Conservation (phyloP, 495 filamentous ascomycete genomes). For the Penicillium tannophilum region DNA sequence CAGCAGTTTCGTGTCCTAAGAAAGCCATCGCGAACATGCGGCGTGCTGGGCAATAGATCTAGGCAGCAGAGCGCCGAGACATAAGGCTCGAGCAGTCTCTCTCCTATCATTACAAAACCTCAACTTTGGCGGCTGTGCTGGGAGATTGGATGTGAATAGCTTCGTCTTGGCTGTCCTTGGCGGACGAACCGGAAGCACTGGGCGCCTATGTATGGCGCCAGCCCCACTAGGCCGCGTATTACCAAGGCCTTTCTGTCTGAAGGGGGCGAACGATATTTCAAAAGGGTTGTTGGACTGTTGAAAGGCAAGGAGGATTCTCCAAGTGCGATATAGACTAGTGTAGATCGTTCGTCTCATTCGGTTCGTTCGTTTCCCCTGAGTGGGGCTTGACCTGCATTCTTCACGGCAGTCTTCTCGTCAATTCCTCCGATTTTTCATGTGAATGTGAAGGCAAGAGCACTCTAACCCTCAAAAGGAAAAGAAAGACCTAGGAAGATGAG, state of each 20-base stretch:
- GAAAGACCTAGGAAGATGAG: too few species aligned
- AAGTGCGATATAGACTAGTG: too few species aligned
- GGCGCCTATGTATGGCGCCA: conserved; percentile 8
- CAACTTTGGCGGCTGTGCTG: conserved; percentile 2
- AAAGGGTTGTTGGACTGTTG: not conserved
- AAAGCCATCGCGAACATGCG: not conserved
- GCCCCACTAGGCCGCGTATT: conserved; percentile 15
- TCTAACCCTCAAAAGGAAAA: too few species aligned
- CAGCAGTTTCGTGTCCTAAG: not conserved
- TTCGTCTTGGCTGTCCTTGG: conserved; percentile 19
- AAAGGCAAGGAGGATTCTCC: not conserved
- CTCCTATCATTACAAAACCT: not conserved
- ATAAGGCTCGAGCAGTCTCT: not conserved
- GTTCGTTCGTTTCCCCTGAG: too few species aligned
- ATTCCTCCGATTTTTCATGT: too few species aligned
- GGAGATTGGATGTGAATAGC: conserved; percentile 9
- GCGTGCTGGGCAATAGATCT: not conserved
- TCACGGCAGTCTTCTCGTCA: too few species aligned
- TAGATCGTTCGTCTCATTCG: too few species aligned
- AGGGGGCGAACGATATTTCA: not conserved
- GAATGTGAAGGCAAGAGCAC: too few species aligned
- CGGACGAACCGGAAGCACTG: conserved; percentile 2
- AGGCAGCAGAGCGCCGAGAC: not conserved
- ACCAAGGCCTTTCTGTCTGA: conserved; percentile 1
- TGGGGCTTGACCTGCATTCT: too few species aligned